Evolutionary conservation across 208 protist genomes (phyloP), one percentile per base, ranked within the genome.

Genomic region (Angomonas ambiguus): DNA sequence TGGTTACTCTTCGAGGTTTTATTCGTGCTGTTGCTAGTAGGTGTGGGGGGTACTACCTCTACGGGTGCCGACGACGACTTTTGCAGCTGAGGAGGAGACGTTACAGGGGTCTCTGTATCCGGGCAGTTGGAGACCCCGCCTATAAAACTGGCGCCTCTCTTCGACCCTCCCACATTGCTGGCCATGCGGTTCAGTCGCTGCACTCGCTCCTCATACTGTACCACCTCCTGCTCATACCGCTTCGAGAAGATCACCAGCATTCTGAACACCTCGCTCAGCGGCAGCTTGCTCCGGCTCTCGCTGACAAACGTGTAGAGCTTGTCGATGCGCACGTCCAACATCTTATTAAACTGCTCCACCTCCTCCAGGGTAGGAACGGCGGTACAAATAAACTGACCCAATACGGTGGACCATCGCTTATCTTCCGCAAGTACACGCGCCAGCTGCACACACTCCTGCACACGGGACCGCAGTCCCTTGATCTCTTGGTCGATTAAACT

Each of bases 351-450:
- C 41, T 72, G 67, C 73, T 93, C 82, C n/a, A 71, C 67, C 11
- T 62, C 30, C 51, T 88, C 80, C 67, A 91, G 62, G 42, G 56
- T 67, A 35, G 71, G 72, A 16, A 78, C 53, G 1, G 81, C 74
- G 38, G 63, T 69, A 35, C 70, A 72, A 13, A 91, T 79, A 59
- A 93, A 93, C 61, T 79, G 76, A 33, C 77, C 83, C 13, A 93
- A 68, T 57, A 88, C 80, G 8, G 22, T 76, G 18, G 67, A 76
- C 82, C 80, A 88, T 16, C 76, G 77, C 13, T 63, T 69, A 66
- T 88, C 87, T 33, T 87, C 72, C 16, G 74, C 64, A 33, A 91
- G 72, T 41, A 66, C 41, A 53, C 75, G 76, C 16, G 82, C 73
- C 28, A 93, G 74, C 18, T 68, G 33, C 20, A 53, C 82, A 64